Percentiles rank a stretch among this genome's conserved stretches.
Evolutionary conservation across 2,329 filamentous ascomycete genomes (phyloP).

Genomic region (Sporothrix curviconia): DNA sequence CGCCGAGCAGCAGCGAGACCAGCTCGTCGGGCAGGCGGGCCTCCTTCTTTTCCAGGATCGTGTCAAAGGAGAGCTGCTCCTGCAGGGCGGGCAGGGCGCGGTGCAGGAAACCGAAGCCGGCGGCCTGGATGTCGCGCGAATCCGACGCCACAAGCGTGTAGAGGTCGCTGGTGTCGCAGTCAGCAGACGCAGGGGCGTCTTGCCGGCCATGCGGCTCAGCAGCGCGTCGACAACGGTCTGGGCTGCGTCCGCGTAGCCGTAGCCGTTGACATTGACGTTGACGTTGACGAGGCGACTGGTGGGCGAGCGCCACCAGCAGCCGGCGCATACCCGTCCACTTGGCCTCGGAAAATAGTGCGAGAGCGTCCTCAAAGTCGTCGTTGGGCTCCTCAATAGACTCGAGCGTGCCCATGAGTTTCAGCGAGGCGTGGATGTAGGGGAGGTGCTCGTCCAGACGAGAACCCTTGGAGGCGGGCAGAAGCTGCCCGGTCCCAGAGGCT

Average conservation of each 20-base stretch:
- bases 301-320: constrained; percentile 16
- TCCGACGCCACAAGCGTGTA: constrained; percentile 72
- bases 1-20: constrained; percentile 72
- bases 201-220: constrained; percentile 61
- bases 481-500: constrained; percentile 48
- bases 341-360: constrained; percentile 52
- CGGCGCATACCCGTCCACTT: constrained; percentile 54
- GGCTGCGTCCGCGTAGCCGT: constrained; percentile 41
- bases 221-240: constrained; percentile 68
- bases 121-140: constrained; percentile 68
- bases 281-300: background rate
- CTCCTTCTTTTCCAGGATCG: constrained; percentile 60
- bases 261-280: background rate
- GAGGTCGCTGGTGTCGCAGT: constrained; percentile 59
- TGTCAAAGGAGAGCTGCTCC: constrained; percentile 75
- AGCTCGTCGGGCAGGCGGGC: constrained; percentile 77
- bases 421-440: constrained; percentile 62
- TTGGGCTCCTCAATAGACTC: constrained; percentile 65
- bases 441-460: constrained; percentile 44
- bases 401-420: constrained; percentile 63
- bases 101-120: constrained; percentile 75
- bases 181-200: constrained; percentile 55
- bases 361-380: constrained; percentile 74
- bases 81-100: constrained; percentile 71
- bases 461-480: constrained; percentile 24